Conservation (phyloP, 2,329 filamentous ascomycete species). For the Diaporthe humulicola region DNA sequence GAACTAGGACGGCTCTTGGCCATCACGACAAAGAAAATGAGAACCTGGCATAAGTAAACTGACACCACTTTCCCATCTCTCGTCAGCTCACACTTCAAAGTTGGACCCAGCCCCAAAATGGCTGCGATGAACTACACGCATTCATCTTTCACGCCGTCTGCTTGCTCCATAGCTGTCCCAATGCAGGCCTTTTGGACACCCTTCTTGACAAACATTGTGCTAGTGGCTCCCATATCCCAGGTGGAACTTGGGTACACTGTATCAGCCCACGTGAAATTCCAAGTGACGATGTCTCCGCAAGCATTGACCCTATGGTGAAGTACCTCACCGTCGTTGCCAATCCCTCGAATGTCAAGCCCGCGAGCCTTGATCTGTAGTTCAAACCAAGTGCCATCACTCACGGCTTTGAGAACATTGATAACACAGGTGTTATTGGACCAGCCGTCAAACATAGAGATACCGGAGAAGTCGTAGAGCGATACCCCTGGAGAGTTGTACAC, state of each 20-base stretch:
- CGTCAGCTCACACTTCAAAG: too few species aligned
- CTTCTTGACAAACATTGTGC: not conserved
- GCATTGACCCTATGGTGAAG: not conserved
- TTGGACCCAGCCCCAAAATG: too few species aligned
- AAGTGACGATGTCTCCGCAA: not conserved
- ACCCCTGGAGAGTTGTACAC: constrained; percentile 2
- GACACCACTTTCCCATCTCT: too few species aligned
- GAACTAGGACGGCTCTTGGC: too few species aligned
- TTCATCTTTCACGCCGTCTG: not conserved
- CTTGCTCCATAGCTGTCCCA: not conserved
- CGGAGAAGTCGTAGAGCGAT: not conserved
- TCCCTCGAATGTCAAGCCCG: not conserved
- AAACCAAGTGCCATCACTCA: not conserved
- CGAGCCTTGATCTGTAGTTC: not conserved
- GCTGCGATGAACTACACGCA: not conserved
- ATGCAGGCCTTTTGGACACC: not conserved
- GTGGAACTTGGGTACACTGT: not conserved
- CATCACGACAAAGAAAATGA: too few species aligned
- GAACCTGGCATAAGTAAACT: too few species aligned
- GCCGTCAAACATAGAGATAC: not conserved
- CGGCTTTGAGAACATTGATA: not conserved
- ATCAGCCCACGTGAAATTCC: constrained; percentile 7
- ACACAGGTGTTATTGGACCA: not conserved
- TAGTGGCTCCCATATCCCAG: not conserved
- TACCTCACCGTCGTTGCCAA: not conserved